Percentiles rank a stretch among this genome's conserved stretches.
phyloP scores from a whole-genome alignment of 2,329 filamentous ascomycete genomes.

The Colletotrichum sp. region DNA sequence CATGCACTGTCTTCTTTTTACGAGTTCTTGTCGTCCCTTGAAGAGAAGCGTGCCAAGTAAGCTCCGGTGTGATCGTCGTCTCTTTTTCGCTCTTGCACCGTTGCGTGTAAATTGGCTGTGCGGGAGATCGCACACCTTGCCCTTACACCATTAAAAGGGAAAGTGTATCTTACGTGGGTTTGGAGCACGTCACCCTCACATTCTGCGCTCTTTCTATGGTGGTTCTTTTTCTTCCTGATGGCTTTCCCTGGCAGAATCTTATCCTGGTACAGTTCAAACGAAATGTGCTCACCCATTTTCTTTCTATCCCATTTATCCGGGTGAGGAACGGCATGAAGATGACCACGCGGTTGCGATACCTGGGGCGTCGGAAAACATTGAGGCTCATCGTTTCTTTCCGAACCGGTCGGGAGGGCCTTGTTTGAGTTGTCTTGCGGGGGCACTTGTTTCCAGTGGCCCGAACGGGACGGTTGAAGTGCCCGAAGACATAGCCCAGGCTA shows the following conservation, averaged over 20 bases:
- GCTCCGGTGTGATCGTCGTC: neutral
- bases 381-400: neutral
- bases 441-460: conserved; percentile 2
- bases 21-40: neutral
- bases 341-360: neutral
- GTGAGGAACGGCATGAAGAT: neutral
- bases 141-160: neutral
- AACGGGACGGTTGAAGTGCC: neutral
- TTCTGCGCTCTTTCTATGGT: neutral
- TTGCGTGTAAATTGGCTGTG: neutral
- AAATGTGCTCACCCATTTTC: neutral
- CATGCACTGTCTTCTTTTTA: neutral
- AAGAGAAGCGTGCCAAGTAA: neutral
- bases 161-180: neutral
- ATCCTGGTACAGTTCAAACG: neutral
- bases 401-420: neutral
- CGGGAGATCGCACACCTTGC: neutral
- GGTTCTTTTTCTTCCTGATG: neutral
- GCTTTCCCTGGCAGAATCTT: neutral
- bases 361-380: neutral
- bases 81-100: neutral
- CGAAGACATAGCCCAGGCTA: neutral
- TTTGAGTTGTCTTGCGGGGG: neutral
- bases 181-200: neutral
- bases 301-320: neutral